Evolutionary conservation across 2,329 filamentous ascomycete species (phyloP), one percentile per base, ranked within the genome.

Genomic region (Cladosporium sp.): DNA sequence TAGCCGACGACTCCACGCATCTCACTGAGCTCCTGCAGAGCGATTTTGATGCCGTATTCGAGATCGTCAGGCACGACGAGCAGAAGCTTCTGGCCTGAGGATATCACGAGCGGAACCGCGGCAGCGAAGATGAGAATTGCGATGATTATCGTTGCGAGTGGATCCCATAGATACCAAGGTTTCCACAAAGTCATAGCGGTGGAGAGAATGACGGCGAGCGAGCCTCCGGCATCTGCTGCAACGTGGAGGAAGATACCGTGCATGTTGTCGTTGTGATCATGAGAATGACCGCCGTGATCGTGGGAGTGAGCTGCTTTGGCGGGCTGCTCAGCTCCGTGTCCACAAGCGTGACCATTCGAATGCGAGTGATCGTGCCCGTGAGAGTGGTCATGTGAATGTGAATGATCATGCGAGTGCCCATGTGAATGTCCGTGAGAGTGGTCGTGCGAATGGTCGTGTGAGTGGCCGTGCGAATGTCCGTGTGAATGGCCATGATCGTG

Each of bases 191-290:
- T 96, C 20, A 97, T 80, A 0, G 90, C 78, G 0, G 94, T 99
- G 7, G 92, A 97, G 36, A 92, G 85, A 62, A 99, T 96, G 50
- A 99, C 94, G 1, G 94, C 94, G 1, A 92, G 89, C 57, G 92
- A 97, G 25, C 94, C 94, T 30, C 97, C 85, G 0, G 94, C 96
- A 72, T 99, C 94, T 5, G 94, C 94, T 28, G 97, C 81, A 52
- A 99, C 90, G 70, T 99, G 94, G 19, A 99, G 80, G 74, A 96
- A 99, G 65, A 99, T 97, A 12, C 94, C 94, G 67, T 94, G 85
- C 92, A 99, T 97, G 71, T 99, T 99, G 68, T 99, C 94, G 72
- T 96, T 96, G 62, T 91, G 88, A 65, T 85, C 81, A 19, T 61
- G 42, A 40, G 61, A 54, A 64, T 67, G 59, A 28, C 60, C 63